Base-by-base conservation (phyloP, 768 basidiomycete species). In the Phylloporus sp. region DNA sequence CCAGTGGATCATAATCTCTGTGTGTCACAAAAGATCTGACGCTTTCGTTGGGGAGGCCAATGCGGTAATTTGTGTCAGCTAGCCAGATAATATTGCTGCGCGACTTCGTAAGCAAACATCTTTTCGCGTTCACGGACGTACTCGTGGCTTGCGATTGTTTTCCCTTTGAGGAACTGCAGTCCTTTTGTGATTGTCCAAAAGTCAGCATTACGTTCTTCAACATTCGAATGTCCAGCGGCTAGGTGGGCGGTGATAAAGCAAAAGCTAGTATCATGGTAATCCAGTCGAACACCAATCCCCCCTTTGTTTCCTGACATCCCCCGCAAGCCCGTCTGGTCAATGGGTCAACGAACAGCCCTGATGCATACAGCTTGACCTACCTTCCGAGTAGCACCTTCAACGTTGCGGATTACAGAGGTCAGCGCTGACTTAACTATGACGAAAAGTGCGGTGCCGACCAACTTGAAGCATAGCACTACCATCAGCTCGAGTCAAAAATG, bases 251-350 rank as follows among this genome's bases (percentile, higher is more conserved):
- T 97, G 52, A 99, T 65, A 69, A 98, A 94, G 69, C 96, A 99
- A 58, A 97, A 86, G 46, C 80, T 86, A 9, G 94, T 89, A 60
- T 94, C 92, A 54, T 88, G 77, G 58, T 90, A 90, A 23, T 98
- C 89, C 41, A 99, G 71, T 11, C 96, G 84, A 53, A 99, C 90
- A 6, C 86, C 93, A 11, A 95, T 89, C 2, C 92, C 96, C 17
- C 96, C 96, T 70, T 99, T 95, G 71, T 95, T 95, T 23, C 93
- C 96, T 1, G 92, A 92, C 81, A 98, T 92, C 11, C 96, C 96
- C 27, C 86, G 78, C 33, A 90, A 71, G 32, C 87, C 88, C n/a
- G 89, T 90, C 88, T 90, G 49, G 37, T 31, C 17, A 11, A 37
- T 43, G 21, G n/a, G 23, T 57, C 27, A 59, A 31, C 10, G 22